Percentiles rank a stretch among this genome's conserved stretches.
Conservation (phyloP, 345 rosid species). For the Acer negundo region DNA sequence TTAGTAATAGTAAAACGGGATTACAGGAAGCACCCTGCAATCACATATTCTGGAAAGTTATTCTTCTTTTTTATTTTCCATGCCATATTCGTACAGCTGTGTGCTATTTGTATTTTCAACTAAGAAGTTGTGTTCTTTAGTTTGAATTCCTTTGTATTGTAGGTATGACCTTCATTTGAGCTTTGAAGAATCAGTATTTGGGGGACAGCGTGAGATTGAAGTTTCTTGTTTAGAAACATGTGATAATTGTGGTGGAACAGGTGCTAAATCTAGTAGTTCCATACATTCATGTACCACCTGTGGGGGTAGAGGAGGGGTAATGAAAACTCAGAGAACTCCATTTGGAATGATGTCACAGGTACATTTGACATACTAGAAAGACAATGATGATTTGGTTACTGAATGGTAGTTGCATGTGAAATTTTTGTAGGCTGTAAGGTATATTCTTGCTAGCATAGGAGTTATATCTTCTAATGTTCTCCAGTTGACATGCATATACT, state of each 20-base stretch:
- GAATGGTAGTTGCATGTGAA: background rate
- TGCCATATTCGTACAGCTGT: background rate
- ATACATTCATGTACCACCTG: conserved; percentile 66
- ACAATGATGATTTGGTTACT: conserved; percentile 18
- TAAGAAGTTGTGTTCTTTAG: background rate
- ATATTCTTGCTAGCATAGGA: background rate
- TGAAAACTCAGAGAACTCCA: conserved; percentile 78
- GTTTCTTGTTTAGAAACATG: conserved; percentile 70
- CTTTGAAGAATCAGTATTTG: conserved; percentile 88
- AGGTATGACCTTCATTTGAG: conserved; percentile 78
- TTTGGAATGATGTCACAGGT: conserved; percentile 94
- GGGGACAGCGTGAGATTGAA: conserved; percentile 66
- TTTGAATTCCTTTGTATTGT: conserved; percentile 17
- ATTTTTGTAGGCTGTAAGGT: background rate
- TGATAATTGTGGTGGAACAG: conserved; percentile 75
- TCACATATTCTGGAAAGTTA: background rate
- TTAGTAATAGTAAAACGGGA: background rate
- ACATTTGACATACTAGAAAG: conserved; percentile 16
- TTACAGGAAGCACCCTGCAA: background rate
- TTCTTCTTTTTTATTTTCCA: background rate
- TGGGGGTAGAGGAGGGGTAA: conserved; percentile 80
- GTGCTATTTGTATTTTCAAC: background rate
- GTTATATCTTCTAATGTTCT: background rate
- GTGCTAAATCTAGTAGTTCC: conserved; percentile 68
- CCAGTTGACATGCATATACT: background rate